phyloP scores from a whole-genome alignment of 2,329 filamentous ascomycete species.

The Penicillium corylophilum region DNA sequence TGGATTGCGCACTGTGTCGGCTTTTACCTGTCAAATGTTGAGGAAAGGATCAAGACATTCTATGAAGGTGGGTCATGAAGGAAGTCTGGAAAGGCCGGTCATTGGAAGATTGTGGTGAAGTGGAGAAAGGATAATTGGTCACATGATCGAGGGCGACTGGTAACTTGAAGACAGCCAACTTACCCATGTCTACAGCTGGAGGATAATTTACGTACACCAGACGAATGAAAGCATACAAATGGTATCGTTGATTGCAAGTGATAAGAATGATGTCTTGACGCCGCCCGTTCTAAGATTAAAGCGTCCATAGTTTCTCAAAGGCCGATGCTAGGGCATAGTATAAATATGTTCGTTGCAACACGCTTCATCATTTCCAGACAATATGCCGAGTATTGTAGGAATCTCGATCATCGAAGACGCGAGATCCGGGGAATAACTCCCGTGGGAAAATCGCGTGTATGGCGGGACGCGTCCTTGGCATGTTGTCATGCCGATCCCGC shows the following conservation, averaged over 20 bases:
- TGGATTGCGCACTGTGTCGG: no score
- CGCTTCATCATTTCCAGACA: constrained; percentile 3
- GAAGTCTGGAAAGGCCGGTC: no score
- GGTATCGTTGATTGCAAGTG: constrained; percentile 25
- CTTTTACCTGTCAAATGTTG: no score
- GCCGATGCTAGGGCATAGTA: not conserved
- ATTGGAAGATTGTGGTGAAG: no score
- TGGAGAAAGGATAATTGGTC: no score
- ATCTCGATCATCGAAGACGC: not conserved
- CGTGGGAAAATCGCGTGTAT: not conserved
- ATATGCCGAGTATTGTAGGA: not conserved
- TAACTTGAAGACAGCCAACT: no score
- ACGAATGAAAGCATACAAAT: constrained; percentile 9
- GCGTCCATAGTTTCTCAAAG: not conserved
- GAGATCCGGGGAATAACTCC: not conserved
- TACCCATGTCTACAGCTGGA: no score
- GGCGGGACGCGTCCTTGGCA: not conserved
- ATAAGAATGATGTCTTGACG: constrained; percentile 11
- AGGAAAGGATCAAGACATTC: no score
- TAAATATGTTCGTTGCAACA: constrained; percentile 5
- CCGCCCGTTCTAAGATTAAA: constrained; percentile 12
- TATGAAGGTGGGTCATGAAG: no score
- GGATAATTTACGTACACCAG: not conserved
- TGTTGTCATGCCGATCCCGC: not conserved
- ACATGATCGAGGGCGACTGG: no score